Percentiles rank a stretch among this genome's conserved stretches.
Evolutionary conservation across 2,329 filamentous ascomycete species (phyloP).

Genomic region (Diaporthe humulicola): DNA sequence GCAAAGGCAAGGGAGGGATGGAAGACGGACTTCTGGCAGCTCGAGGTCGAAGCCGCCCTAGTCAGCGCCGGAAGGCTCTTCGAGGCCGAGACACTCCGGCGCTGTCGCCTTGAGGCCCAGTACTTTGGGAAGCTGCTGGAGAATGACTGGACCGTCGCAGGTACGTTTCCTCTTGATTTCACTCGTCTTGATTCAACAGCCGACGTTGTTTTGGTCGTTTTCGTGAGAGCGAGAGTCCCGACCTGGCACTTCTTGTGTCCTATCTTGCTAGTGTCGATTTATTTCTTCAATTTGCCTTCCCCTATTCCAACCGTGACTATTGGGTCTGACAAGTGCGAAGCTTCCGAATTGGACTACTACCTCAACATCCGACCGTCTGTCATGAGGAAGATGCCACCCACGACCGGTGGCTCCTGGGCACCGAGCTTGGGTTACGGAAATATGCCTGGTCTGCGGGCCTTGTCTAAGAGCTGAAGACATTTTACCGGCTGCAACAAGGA

Average conservation of each 20-base stretch:
- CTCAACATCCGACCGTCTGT: conserved; percentile 29
- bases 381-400: conserved; percentile 10
- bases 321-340: conserved; percentile 13
- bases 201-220: background rate
- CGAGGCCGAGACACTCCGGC: conserved; percentile 39
- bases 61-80: conserved; percentile 33
- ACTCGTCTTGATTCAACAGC: background rate
- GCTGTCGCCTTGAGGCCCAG: conserved; percentile 38
- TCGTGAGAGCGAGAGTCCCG: background rate
- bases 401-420: conserved; percentile 28
- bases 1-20: conserved; percentile 39
- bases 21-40: conserved; percentile 37
- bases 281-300: background rate
- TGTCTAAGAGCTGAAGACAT: conserved; percentile 1
- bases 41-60: conserved; percentile 36
- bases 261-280: background rate
- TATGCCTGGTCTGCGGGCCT: background rate
- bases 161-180: background rate
- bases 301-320: background rate
- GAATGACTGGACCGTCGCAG: conserved; percentile 26
- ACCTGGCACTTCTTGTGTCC: background rate
- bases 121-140: conserved; percentile 38
- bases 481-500: background rate
- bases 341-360: conserved; percentile 31
- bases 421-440: conserved; percentile 29